A percentile compares a stretch with the other conserved stretches of the same genome.
Conservation (phyloP, 2,329 filamentous ascomycete genomes). For the Leptodontidium sp. region DNA sequence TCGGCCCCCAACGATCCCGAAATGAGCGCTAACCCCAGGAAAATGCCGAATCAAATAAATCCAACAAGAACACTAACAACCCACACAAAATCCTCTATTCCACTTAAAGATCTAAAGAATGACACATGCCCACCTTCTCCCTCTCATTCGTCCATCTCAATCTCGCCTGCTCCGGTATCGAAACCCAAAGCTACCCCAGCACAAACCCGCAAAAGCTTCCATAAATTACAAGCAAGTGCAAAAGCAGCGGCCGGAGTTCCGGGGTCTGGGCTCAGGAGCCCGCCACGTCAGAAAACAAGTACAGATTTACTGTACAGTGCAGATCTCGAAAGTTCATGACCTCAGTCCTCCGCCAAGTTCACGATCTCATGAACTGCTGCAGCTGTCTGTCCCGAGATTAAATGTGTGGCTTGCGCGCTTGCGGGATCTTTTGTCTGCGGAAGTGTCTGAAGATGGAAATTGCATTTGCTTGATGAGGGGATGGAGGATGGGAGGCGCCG, state of each 20-base stretch:
- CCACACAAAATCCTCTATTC: no score
- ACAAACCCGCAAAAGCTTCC: background rate
- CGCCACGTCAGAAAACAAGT: no score
- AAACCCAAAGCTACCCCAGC: background rate
- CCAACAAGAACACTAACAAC: no score
- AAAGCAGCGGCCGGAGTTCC: background rate
- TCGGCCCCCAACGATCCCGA: slow-evolving; percentile 1
- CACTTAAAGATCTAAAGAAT: no score
- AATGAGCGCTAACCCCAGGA: background rate
- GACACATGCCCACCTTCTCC: background rate
- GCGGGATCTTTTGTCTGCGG: background rate
- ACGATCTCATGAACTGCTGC: slow-evolving; percentile 5
- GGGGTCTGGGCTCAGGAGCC: background rate
- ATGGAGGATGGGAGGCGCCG: slow-evolving; percentile 16
- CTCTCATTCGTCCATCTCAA: slow-evolving; percentile 4
- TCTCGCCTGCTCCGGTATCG: background rate
- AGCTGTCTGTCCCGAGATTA: background rate
- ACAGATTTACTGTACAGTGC: no score
- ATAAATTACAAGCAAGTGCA: no score
- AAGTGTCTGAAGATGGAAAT: slow-evolving; percentile 2
- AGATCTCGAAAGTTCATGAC: background rate
- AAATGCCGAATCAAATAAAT: background rate
- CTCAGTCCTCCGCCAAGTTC: background rate
- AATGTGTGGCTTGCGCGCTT: slow-evolving; percentile 5
- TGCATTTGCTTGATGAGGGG: slow-evolving; percentile 7